Base-by-base conservation (phyloP, 495 filamentous ascomycete species). In the Haplographium delicatum region DNA sequence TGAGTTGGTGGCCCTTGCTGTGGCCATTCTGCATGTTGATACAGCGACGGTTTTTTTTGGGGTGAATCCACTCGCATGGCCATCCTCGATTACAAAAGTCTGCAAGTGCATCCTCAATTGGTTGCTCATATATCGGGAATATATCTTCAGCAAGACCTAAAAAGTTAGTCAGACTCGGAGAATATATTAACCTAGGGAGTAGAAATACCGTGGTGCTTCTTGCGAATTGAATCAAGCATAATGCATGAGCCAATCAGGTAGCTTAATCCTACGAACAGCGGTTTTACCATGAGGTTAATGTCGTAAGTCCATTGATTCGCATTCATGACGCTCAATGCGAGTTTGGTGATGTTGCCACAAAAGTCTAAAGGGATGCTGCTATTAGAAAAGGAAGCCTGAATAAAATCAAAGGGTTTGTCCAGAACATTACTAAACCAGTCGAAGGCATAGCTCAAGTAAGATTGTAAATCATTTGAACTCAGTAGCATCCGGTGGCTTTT, bases 171-270 rank as follows among this genome's bases (percentile, higher is more conserved):
- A 49, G 11, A 5, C 44, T 38, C 47, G 15, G 52, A 40, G 24
- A 9, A 26, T 19, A 15, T 48, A 3, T 28, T 5, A 38, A 10
- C 33, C 15, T 4, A 42, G 15, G 50, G 45, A 31, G 13, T 7
- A 13, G 7, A 35, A 11, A 35, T 58, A 71, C 69, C 72, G 38
- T 55, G 60, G n/a, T 67, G 54, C 8, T 61, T 58, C 19, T 74
- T 67, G n/a, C 76, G 64, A 2, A 66, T 71, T 22, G 62, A 72
- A 35, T 78, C 74, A 4, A 80, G 64, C 63, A 79, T 69, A 23
- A 80, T 70, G 44, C 75, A 78, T 2, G 73, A 78, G 5, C 70
- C 73, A 35, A 78, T 72, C 71, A 76, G 74, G 7, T 64, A 62
- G n/a, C 72, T 71, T 4, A 41, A 20, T 19, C 19, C 19, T 15